Base-by-base conservation (phyloP, 225 moss, liverwort and hornwort species). In the Physcomitrium patens region DNA sequence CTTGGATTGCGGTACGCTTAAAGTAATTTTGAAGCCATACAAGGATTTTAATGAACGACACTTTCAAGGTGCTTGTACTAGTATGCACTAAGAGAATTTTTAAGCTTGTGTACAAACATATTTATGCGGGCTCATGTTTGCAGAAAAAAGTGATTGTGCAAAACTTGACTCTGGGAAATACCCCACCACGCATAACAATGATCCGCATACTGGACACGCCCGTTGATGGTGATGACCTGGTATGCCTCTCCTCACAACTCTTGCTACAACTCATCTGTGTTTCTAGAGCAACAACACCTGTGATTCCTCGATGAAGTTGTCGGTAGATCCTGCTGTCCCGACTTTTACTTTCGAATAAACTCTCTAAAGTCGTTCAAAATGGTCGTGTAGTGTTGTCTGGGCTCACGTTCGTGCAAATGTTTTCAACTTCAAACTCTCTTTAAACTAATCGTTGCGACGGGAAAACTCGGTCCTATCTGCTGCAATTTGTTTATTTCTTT, bases 191-290 rank as follows among this genome's bases (percentile, higher is more conserved):
- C 47, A 23, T 95, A 46, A 85, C 90, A 57, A 76, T 75, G 79
- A n/a, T 95, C 58, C 91, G 93, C 9, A 53, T 71, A 50, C 82
- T 91, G 80, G 85, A 84, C 46, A 56, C 81, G 60, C 78, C 93
- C 65, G 80, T 84, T 23, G 93, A 91, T 61, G 97, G 93, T 18
- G 94, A 97, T 78, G 90, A 94, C 81, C 71, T 97, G 89, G 93
- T 95, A 82, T 65, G 43, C 71, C 52, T 68, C 67, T 76, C 64
- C n/a, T 80, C 69, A 13, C 54, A 49, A 42, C 69, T 83, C 24
- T 56, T 59, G 57, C 71, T 53, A 45, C 56, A 71, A 77, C 41
- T 49, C 45, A 37, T 19, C 16, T 67, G 17, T 76, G 59, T 42
- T 75, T 68, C 51, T 46, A 12, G 16, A 50, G 27, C 2, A n/a